Evolutionary conservation across 2,329 filamentous ascomycete genomes (phyloP).

Genomic region (Calycina herbarum): DNA sequence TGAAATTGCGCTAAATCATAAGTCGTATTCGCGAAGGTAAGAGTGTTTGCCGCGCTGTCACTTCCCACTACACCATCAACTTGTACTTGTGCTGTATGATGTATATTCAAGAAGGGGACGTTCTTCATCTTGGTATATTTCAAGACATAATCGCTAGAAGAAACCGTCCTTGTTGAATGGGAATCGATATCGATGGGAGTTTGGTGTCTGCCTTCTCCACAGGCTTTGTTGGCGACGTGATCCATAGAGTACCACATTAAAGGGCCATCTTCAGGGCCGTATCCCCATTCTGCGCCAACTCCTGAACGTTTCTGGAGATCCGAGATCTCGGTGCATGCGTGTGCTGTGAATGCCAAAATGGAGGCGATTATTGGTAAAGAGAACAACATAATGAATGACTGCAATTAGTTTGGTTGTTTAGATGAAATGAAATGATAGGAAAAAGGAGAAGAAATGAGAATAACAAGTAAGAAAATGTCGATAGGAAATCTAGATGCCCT

Average conservation of each 20-base stretch:
- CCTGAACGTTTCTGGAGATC: not conserved
- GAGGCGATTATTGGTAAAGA: not conserved
- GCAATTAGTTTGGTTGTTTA: not conserved
- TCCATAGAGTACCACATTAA: conserved; percentile 10
- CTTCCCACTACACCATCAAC: not conserved
- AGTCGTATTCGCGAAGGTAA: conserved; percentile 10
- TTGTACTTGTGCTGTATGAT: conserved; percentile 10
- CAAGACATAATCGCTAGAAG: not conserved
- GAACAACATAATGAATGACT: conserved; percentile 4
- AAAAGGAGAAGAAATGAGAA: not conserved
- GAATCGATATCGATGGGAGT: conserved; percentile 9
- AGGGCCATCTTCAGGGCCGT: conserved; percentile 3
- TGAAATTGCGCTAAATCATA: conserved; percentile 49
- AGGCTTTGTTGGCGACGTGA: conserved; percentile 9
- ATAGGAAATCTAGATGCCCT: not conserved
- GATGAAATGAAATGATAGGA: not conserved
- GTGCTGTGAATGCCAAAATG: not conserved
- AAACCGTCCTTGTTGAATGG: not conserved
- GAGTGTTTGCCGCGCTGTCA: conserved; percentile 3
- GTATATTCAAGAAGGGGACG: conserved; percentile 1
- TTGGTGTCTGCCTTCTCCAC: conserved; percentile 10
- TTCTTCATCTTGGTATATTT: conserved; percentile 4
- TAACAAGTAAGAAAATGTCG: not conserved
- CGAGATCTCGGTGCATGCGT: conserved; percentile 6
- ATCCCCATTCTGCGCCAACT: conserved; percentile 5